Evolutionary conservation across 352 stramenopile species (phyloP), one percentile per base, ranked within the genome.

Genomic region (Halophytophthora batemanensis): DNA sequence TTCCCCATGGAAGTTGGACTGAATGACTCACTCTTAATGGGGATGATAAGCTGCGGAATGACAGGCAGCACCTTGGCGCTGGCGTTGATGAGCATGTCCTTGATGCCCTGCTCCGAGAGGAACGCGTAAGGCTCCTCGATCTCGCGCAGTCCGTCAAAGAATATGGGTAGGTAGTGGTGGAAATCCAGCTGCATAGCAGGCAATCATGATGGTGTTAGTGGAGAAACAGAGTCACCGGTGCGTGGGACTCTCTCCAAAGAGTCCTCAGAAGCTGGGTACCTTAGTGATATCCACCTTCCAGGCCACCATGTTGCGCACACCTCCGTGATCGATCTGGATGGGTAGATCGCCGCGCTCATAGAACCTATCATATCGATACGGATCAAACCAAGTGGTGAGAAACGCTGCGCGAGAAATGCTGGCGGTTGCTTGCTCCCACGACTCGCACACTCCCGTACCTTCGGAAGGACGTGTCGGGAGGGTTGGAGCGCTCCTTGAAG

Each of bases 151-250:
- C 96, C 96, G 50, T 99, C 96, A 50, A 98, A 98, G 72, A 99
- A 99, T 50, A 99, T 98, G 6, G 96, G 96, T 11, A 99, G 71
- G 59, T 99, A 99, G 71, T 99, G 95, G 58, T 99, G 96, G 58
- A 98, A 99, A 63, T 99, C 96, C 7, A 99, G 81, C 74, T 98
- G 61, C 6, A 59, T 22, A 18, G 56, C n/a, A 34, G 21, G 8
- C 15, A 31, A 28, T 8, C 38, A 53, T 3, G 53, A 7, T 1
- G 22, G 45, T 45, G 37, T 52, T 12, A 48, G 8, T 11, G 22
- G 15, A 19, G n/a, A 10, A 29, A 29, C 17, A 10, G 31, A 12
- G 34, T 7, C 25, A 6, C 34, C 21, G 35, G 17, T 39, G 11
- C 33, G 23, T 19, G 25, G n/a, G 17, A 22, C 4, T 41, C 19